phyloP scores from a whole-genome alignment of 768 basidiomycete genomes.

The Floccularia luteovirens region DNA sequence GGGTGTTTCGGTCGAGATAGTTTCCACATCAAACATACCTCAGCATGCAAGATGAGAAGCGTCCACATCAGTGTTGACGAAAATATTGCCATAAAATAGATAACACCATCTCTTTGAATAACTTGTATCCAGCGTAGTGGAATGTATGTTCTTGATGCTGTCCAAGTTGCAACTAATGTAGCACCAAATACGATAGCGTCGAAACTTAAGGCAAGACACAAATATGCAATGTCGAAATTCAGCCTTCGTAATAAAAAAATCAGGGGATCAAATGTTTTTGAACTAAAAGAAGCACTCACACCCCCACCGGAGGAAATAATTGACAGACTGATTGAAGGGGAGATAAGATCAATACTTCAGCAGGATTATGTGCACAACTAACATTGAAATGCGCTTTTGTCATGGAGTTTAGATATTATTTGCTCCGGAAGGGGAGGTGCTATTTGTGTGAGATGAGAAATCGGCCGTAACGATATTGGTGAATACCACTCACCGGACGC shows the following conservation, averaged over 20 bases:
- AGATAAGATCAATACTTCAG: no score
- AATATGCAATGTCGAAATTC: slow-evolving; percentile 5
- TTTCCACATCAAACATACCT: not conserved
- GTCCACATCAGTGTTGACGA: slow-evolving; percentile 13
- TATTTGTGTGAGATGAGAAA: not conserved
- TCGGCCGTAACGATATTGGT: not conserved
- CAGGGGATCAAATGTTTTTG: not conserved
- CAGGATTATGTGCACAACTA: no score
- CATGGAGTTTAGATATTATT: no score
- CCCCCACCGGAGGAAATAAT: not conserved
- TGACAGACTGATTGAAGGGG: not conserved
- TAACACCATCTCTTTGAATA: slow-evolving; percentile 11
- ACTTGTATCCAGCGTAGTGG: slow-evolving; percentile 9
- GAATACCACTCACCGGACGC: slow-evolving; percentile 3
- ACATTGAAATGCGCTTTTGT: no score
- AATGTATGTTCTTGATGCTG: slow-evolving; percentile 7
- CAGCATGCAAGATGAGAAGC: slow-evolving; percentile 1
- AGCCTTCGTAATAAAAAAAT: slow-evolving; percentile 1
- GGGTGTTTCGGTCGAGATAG: not conserved
- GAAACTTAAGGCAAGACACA: slow-evolving; percentile 11
- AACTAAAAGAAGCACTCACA: not conserved
- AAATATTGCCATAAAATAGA: slow-evolving; percentile 14
- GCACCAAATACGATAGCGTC: slow-evolving; percentile 9
- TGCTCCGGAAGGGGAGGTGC: not conserved
- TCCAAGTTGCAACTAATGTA: slow-evolving; percentile 8